Conservation (phyloP, 75 land plant species). For the Larix kaempferi region DNA sequence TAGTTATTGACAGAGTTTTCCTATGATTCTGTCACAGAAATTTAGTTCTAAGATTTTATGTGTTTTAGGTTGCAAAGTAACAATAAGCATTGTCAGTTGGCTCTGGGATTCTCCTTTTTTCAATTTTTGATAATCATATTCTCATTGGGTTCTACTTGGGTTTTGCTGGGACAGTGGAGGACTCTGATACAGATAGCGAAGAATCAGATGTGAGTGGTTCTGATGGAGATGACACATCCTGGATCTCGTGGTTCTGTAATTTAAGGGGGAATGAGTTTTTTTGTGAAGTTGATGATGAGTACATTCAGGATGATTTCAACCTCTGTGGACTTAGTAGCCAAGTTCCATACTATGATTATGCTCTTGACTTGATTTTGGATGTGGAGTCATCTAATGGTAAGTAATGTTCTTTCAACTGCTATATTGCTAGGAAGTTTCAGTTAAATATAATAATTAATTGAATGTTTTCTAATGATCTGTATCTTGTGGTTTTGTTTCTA, state of each 20-base stretch:
- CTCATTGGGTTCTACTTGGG: no score
- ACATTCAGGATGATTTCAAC: slow-evolving; percentile 86
- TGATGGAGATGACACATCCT: slow-evolving; percentile 77
- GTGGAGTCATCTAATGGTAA: slow-evolving; percentile 75
- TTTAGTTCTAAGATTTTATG: no score
- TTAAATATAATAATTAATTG: no score
- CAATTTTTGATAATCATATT: no score
- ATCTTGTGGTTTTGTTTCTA: no score
- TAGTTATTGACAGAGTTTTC: neutral
- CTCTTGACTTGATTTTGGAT: slow-evolving; percentile 78
- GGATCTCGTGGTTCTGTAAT: slow-evolving; percentile 86
- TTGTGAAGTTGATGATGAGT: slow-evolving; percentile 83
- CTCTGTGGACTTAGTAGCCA: slow-evolving; percentile 79
- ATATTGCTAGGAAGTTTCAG: no score
- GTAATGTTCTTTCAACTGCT: neutral
- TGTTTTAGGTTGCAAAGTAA: no score
- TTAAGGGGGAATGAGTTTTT: slow-evolving; percentile 84
- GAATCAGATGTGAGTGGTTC: slow-evolving; percentile 81
- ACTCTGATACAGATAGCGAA: slow-evolving; percentile 76
- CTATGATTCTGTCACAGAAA: neutral
- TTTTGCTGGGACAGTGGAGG: slow-evolving; percentile 22
- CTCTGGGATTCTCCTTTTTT: no score
- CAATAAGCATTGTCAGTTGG: no score
- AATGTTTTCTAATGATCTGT: no score
- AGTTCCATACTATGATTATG: slow-evolving; percentile 88